A percentile compares a stretch with the other conserved stretches of the same genome.
phyloP scores from a whole-genome alignment of 306 rosid species.

The Begonia fuchsioides region DNA sequence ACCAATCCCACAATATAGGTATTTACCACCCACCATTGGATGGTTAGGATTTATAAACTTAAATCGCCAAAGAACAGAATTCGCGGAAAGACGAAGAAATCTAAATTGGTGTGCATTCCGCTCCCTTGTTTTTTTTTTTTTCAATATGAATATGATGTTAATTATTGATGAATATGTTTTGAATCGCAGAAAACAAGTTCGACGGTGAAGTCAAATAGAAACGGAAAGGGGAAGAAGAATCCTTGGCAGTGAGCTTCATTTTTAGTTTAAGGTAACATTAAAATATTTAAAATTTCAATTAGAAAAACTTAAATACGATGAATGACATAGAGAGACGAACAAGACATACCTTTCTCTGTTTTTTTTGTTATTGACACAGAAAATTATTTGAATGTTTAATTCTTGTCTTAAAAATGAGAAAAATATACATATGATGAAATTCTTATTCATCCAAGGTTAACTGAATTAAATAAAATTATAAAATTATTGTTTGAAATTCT shows the following conservation, averaged over 20 bases:
- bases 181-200: conserved; percentile 69
- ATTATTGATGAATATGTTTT: not conserved
- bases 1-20: conserved; percentile 30
- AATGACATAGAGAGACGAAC: too few relatives aligned
- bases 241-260: conserved; percentile 38
- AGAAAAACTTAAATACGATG: too few relatives aligned
- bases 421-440: too few relatives aligned
- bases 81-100: conserved; percentile 69
- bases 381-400: too few relatives aligned
- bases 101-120: conserved; percentile 45
- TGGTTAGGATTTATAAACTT: conserved; percentile 93
- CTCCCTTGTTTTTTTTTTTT: not conserved
- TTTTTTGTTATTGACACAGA: too few relatives aligned
- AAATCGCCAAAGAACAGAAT: conserved; percentile 83
- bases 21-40: conserved; percentile 99
- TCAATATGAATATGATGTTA: not conserved
- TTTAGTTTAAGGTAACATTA: not conserved
- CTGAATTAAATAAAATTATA: too few relatives aligned
- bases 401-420: too few relatives aligned
- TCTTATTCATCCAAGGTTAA: too few relatives aligned
- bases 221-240: conserved; percentile 37
- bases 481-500: too few relatives aligned
- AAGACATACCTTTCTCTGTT: too few relatives aligned
- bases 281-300: too few relatives aligned
- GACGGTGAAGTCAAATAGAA: conserved; percentile 20